Evolutionary conservation across 768 basidiomycete species (phyloP), one percentile per base, ranked within the genome.

Genomic region (Russula abietina): DNA sequence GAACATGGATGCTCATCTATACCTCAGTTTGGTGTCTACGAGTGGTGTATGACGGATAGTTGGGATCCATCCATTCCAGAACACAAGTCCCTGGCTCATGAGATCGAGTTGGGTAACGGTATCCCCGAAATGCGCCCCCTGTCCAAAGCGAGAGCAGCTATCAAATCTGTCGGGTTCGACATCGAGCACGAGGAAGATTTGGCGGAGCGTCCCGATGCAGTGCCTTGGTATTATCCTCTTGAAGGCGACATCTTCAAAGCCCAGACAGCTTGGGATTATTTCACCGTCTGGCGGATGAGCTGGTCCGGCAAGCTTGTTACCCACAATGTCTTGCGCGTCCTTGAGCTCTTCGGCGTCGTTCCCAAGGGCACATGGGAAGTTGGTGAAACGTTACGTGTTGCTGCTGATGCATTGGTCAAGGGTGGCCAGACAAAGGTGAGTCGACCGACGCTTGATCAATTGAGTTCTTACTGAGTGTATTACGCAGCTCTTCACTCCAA

Each of bases 31-130:
- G 96, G 95, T 71, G 90, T 98, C 41, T 99, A 98, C 75, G 97
- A 98, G 73, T 99, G 96, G 96, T 88, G 86, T 75, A 98, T 99
- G 97, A 98, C 97, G 22, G 94, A 98, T 74, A 73, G 75, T 3
- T 95, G 95, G 91, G 89, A 98, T 75, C 83, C 90, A 43, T 82
- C 88, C 51, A 89, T 80, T 71, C 89, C 93, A 19, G 75, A 81
- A 58, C 96, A 98, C 82, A 95, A 94, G 77, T 82, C 82, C 50
- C 85, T 98, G 61, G 91, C 92, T 14, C 94, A 98, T 77, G 83
- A 83, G 64, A 88, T 98, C 65, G 95, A 98, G 73, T 78, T 97
- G 60, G 96, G 97, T 24, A 93, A 96, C 71, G 97, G 97, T 60
- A 98, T 99, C 70, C 93, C 97, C 22, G 92, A 98, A 77, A 97